Evolutionary conservation across 306 rosid genomes (phyloP), one percentile per base, ranked within the genome.

Genomic region (Prinsepia uniflora): DNA sequence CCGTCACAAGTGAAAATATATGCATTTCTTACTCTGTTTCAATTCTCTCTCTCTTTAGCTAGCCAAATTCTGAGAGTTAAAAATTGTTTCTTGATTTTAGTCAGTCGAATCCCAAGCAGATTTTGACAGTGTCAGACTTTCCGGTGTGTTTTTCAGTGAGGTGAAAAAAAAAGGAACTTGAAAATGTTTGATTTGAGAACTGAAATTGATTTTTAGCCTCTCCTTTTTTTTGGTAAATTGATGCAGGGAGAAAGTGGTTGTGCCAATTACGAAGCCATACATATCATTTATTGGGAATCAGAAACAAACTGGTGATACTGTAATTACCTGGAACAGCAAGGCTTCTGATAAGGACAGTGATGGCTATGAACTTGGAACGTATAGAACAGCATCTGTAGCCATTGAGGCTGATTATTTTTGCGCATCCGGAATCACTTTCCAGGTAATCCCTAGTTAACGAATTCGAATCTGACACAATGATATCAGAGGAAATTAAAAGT

Each of bases 341-440:
- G 91, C 98, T 11, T 94, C 97, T 0, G 98, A 94, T 14, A 84
- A 8, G 71, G 92, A 83, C 63, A 45, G 66, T 4, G 64, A 71
- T 53, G 96, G 98, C 17, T 65, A 40, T 47, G 69, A 70, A 57
- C 76, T 94, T 6, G 97, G 98, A 36, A 94, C 98, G 0, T 90
- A 76, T 58, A 79, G 79, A 61, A 84, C 97, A 43, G 94, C 97
- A 47, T 84, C 98, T 10, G 96, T 89, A 10, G 77, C 89, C 17
- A 55, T 94, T 19, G 97, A 89, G 62, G 88, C 98, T 6, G 75
- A 90, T 74, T 90, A 81, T 79, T 90, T 94, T 63, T 90, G 97
- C 61, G 98, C 98, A 68, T 59, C 87, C n/a, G 81, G 66, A 50
- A 49, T 94, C 78, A 89, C 92, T 70, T 84, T 94, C 53, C 82